Conservation (phyloP, 495 filamentous ascomycete species). For the Astrocystis sublimbata region DNA sequence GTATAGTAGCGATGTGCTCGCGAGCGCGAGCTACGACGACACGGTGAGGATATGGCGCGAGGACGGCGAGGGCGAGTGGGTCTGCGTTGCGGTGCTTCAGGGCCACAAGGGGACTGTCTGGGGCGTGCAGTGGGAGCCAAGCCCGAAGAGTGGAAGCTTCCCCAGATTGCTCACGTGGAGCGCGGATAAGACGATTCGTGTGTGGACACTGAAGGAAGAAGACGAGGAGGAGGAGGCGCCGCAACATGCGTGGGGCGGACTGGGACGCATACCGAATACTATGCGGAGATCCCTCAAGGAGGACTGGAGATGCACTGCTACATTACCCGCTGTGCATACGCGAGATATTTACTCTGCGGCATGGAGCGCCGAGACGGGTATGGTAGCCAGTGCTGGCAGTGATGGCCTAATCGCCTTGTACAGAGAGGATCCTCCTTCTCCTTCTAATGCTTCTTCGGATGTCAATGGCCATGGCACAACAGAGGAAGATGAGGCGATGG, state of each 20-base stretch:
- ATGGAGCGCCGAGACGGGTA: conserved; percentile 75
- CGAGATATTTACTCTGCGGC: conserved; percentile 75
- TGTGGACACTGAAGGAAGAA: conserved; percentile 72
- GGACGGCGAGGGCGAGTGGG: conserved; percentile 87
- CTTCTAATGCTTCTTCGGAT: too few species aligned
- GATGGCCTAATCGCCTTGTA: conserved; percentile 87
- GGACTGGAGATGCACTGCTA: conserved; percentile 72
- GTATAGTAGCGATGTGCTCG: conserved; percentile 64
- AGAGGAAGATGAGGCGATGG: conserved; percentile 32
- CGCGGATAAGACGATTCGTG: conserved; percentile 71
- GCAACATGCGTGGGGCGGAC: conserved; percentile 36
- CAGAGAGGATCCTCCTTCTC: conserved; percentile 60
- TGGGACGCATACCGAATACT: conserved; percentile 70
- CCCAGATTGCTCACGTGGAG: conserved; percentile 75
- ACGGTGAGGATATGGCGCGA: conserved; percentile 86
- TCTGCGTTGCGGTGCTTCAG: conserved; percentile 76
- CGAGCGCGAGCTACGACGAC: conserved; percentile 88
- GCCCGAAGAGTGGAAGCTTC: conserved; percentile 39
- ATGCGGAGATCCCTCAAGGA: conserved; percentile 75
- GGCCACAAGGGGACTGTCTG: conserved; percentile 84
- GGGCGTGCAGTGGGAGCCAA: conserved; percentile 78
- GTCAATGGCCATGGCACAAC: neutral
- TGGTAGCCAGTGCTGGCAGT: conserved; percentile 79
- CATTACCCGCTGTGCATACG: conserved; percentile 73
- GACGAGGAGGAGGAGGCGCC: conserved; percentile 46